Conservation (phyloP, 805 yeast species). For the Wickerhamomyces canadensis region DNA sequence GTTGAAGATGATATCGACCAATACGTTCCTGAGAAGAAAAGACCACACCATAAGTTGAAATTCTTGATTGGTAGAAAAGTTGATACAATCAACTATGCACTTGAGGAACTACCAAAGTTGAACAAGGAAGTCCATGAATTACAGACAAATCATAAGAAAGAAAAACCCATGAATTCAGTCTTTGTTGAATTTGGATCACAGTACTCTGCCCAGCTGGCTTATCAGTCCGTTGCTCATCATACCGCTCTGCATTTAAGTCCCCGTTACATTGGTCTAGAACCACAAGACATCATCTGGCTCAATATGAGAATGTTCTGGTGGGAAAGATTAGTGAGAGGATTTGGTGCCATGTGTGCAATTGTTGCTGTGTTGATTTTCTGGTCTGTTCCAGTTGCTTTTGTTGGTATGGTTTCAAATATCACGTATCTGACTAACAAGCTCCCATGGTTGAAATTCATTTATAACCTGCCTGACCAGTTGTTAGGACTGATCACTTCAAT, state of each 20-base stretch:
- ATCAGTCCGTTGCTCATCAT: constrained; percentile 58
- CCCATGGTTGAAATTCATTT: constrained; percentile 50
- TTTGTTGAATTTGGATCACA: constrained; percentile 77
- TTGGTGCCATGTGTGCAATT: constrained; percentile 48
- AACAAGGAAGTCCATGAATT: constrained; percentile 51
- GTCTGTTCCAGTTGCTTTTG: constrained; percentile 77
- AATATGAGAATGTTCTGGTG: constrained; percentile 78
- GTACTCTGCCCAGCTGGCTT: constrained; percentile 69
- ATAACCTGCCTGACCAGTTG: constrained; percentile 45
- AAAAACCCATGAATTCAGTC: constrained; percentile 69
- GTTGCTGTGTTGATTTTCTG: constrained; percentile 55
- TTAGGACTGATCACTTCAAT: constrained; percentile 64
- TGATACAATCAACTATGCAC: constrained; percentile 55
- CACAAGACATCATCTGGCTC: constrained; percentile 60
- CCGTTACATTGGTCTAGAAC: constrained; percentile 55
- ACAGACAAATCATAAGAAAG: constrained; percentile 43
- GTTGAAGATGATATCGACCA: constrained; percentile 43
- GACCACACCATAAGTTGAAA: constrained; percentile 52
- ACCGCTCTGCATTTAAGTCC: constrained; percentile 60
- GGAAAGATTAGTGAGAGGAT: constrained; percentile 56
- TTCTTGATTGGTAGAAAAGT: constrained; percentile 49
- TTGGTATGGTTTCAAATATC: constrained; percentile 67
- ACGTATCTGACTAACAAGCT: constrained; percentile 54
- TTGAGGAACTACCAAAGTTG: constrained; percentile 49
- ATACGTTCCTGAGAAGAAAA: constrained; percentile 59